phyloP scores from a whole-genome alignment of 768 basidiomycete species.

The Macrolepiota fuliginosa region DNA sequence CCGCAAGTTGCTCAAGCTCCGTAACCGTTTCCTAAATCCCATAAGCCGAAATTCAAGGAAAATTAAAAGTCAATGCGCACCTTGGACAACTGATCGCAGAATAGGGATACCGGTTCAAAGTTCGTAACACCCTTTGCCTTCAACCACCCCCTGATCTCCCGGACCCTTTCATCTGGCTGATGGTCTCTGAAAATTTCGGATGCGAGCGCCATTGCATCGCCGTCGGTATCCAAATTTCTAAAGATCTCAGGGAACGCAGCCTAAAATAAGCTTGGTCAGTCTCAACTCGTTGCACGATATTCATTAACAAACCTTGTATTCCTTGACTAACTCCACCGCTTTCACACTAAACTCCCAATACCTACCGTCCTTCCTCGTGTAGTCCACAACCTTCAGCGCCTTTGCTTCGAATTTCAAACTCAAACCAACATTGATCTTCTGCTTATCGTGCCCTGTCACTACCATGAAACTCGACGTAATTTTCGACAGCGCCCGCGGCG shows the following conservation, averaged over 20 bases:
- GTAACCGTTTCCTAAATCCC: conserved; percentile 64
- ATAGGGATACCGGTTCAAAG: conserved; percentile 90
- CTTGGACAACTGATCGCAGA: conserved; percentile 89
- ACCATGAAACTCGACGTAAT: conserved; percentile 96
- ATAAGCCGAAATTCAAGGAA: not conserved
- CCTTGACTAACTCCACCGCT: conserved; percentile 73
- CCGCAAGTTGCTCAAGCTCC: conserved; percentile 76
- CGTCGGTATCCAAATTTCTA: conserved; percentile 59
- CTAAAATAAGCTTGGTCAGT: conserved; percentile 32
- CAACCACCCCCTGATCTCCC: conserved; percentile 83
- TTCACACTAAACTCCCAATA: conserved; percentile 95
- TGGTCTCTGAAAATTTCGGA: conserved; percentile 51
- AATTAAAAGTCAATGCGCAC: conserved; percentile 32
- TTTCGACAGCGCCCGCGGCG: conserved; percentile 78
- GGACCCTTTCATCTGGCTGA: conserved; percentile 68
- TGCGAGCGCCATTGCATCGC: conserved; percentile 73
- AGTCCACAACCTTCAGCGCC: conserved; percentile 88
- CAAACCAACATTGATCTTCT: conserved; percentile 88
- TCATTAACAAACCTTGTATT: conserved; percentile 66
- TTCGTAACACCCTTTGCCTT: conserved; percentile 83
- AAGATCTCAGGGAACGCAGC: conserved; percentile 84
- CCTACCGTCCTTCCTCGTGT: conserved; percentile 79
- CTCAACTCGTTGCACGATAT: not conserved
- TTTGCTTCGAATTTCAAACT: conserved; percentile 97
- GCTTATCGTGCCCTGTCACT: conserved; percentile 57